Base-by-base conservation (phyloP, 2,329 filamentous ascomycete species). In the Byssothecium circinans region DNA sequence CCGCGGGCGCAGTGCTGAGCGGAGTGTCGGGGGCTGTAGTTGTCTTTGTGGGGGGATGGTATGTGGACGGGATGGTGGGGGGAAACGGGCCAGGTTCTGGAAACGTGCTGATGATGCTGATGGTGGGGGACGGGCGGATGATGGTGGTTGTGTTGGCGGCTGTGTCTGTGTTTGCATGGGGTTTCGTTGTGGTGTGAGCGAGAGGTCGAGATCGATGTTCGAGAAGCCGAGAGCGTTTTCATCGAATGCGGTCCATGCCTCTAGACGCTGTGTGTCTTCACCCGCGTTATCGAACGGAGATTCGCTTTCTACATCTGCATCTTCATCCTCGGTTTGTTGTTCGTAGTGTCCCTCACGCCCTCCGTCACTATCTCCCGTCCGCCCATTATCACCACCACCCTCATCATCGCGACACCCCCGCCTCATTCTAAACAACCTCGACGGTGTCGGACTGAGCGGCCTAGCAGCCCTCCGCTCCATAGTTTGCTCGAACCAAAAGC, bases 401-500 rank as follows among this genome's bases (percentile, higher is more conserved):
- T 40, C 38, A 45, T 47, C 40, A 2, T 50, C 52, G 2, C 46
- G 46, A 29, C 44, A 49, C 15, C 47, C 37, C 27, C 49, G 49
- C 22, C 43, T 35, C n/a, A n/a, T n/a, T n/a, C n/a, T n/a, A n/a
- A n/a, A n/a, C n/a, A 35, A 18, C 29, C 27, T 53, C 8, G 41
- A 53, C n/a, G 64, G 64, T 15, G 63, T 61, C 3, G 62, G 62
- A 41, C 52, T 57, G 6, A 47, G 52, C n/a, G 54, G 46, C 37
- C 64, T 49, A n/a, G 54, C 52, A 2, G 58, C 60, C 17, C 53
- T 32, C 30, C 63, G 47, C 22, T 69, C 64, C 1, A 61, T 45
- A 52, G 77, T 71, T 43, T 74, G 75, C 14, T 77, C 75, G 11
- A 71, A 60, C 81, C 82, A 85, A 50, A 78, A 75, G 19, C 78